phyloP scores from a whole-genome alignment of 306 rosid species.

The Styphnolobium japonicum region DNA sequence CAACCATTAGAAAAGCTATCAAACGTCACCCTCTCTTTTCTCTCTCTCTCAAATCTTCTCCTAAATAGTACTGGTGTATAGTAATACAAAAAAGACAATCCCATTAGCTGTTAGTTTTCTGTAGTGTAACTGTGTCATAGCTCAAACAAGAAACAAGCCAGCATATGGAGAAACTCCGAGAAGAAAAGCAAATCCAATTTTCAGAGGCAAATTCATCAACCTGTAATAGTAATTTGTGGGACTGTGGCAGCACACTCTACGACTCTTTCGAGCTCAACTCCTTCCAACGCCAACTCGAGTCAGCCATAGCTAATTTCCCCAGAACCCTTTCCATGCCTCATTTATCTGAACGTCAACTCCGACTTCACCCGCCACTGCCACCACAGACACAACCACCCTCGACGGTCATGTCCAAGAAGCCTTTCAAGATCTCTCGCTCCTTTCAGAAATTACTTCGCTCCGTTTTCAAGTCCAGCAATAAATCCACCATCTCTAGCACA shows the following conservation, averaged over 20 bases:
- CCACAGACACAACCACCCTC: background rate
- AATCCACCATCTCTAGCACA: background rate
- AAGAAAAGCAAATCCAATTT: background rate
- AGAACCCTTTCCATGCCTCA: slow-evolving; percentile 76
- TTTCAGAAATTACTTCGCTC: slow-evolving; percentile 67
- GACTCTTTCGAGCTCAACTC: slow-evolving; percentile 90
- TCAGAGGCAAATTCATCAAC: slow-evolving; percentile 18
- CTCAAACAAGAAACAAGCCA: background rate
- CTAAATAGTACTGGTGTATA: background rate
- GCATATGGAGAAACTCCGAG: slow-evolving; percentile 21
- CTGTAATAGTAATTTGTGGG: slow-evolving; percentile 46
- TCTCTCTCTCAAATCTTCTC: background rate
- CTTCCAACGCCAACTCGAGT: slow-evolving; percentile 69
- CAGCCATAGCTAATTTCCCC: slow-evolving; percentile 49
- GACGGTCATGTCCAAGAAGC: slow-evolving; percentile 15
- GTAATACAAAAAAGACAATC: background rate
- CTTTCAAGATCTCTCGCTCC: slow-evolving; percentile 63
- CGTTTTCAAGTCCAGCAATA: slow-evolving; percentile 46
- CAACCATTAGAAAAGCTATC: slow-evolving; percentile 27
- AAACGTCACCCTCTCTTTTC: background rate
- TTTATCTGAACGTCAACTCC: slow-evolving; percentile 36
- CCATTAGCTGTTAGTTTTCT: background rate
- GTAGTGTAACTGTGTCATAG: background rate
- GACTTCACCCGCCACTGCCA: background rate
- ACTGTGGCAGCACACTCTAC: slow-evolving; percentile 88